Percentiles rank a stretch among this genome's conserved stretches.
Conservation (phyloP, 106 monocot species). For the Gastrodia elata region DNA sequence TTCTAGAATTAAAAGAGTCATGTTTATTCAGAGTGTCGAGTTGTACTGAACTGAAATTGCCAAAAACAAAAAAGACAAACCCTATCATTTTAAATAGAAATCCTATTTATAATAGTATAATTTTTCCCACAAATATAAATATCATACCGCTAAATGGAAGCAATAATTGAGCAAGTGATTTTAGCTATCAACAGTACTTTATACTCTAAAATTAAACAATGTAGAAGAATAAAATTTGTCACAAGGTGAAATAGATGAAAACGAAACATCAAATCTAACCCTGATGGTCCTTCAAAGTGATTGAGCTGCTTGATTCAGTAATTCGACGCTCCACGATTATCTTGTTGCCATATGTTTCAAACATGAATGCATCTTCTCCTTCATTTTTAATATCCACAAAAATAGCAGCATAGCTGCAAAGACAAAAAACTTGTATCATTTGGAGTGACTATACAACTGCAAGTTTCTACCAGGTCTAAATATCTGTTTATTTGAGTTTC, state of each 20-base stretch:
- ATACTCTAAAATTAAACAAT: background rate
- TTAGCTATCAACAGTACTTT: background rate
- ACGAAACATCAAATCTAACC: slow-evolving; percentile 27
- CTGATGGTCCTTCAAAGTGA: slow-evolving; percentile 58
- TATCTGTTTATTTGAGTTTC: background rate
- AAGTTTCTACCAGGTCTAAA: background rate
- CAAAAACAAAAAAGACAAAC: too few species aligned
- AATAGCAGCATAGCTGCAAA: slow-evolving; percentile 72
- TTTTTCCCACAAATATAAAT: background rate
- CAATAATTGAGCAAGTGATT: background rate
- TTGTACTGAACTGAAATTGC: background rate
- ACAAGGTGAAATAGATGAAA: background rate
- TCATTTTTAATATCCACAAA: slow-evolving; percentile 73
- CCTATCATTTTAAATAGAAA: background rate
- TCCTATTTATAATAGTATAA: background rate
- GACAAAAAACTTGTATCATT: background rate
- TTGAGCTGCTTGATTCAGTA: slow-evolving; percentile 55
- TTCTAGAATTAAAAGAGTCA: background rate
- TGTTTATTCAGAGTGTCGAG: background rate
- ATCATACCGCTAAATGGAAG: background rate
- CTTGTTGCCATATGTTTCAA: slow-evolving; percentile 55
- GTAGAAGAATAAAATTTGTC: background rate
- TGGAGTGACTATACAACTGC: background rate
- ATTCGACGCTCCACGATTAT: slow-evolving; percentile 82
- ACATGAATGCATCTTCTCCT: slow-evolving; percentile 88